Conservation (phyloP, 2,329 filamentous ascomycete species). For the Scopulariopsis brevicaulis region DNA sequence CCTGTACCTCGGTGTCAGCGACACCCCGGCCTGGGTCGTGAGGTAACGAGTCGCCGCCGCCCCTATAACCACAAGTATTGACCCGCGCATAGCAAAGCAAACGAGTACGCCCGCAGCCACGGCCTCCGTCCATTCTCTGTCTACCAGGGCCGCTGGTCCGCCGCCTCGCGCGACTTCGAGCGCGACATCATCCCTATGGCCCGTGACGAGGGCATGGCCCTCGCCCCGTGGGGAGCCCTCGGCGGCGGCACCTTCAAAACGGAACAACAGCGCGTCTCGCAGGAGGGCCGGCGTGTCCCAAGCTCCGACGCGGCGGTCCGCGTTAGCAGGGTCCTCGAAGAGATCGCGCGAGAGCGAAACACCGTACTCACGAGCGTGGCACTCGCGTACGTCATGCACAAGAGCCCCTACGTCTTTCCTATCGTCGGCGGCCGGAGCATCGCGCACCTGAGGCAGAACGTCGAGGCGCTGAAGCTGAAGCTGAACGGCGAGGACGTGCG, state of each 20-base stretch:
- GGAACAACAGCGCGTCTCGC: constrained; percentile 19
- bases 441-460: constrained; percentile 58
- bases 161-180: constrained; percentile 25
- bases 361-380: constrained; percentile 32
- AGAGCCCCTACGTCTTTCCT: constrained; percentile 62
- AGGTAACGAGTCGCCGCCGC: neutral
- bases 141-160: constrained; percentile 31
- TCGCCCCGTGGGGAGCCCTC: constrained; percentile 47
- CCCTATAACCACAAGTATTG: neutral
- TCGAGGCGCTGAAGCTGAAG: constrained; percentile 51
- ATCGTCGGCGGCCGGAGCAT: constrained; percentile 60
- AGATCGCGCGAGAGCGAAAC: constrained; percentile 31
- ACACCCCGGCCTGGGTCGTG: constrained; percentile 20
- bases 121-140: constrained; percentile 17
- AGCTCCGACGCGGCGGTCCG: constrained; percentile 40
- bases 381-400: constrained; percentile 63
- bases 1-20: constrained; percentile 17
- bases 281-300: constrained; percentile 2
- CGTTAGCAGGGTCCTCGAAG: constrained; percentile 33
- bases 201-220: constrained; percentile 32
- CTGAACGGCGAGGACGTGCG: constrained; percentile 51
- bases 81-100: constrained; percentile 8
- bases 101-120: constrained; percentile 14
- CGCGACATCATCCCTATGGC: constrained; percentile 33
- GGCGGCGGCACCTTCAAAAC: constrained; percentile 35